These are phyloP conservation scores for Houttuynia cordata DNA, from an alignment of 164 flowering plant species.

Conservation along the genomic window DNA sequence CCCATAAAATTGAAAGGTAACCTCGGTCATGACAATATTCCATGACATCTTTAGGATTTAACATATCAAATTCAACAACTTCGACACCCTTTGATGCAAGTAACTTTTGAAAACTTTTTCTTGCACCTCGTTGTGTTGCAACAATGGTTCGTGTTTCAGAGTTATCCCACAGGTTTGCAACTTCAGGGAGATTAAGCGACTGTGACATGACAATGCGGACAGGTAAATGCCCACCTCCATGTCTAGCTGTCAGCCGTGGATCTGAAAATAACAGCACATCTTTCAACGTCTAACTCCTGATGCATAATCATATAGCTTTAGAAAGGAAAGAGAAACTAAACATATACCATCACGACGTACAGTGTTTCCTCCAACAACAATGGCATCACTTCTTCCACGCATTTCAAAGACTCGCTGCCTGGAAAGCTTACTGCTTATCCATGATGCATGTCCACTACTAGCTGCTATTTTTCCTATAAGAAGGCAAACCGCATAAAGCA, in stretches of 20 bases:
- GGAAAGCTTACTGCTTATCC: slow-evolving; percentile 88
- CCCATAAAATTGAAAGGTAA: slow-evolving; percentile 84
- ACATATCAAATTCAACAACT: slow-evolving; percentile 88
- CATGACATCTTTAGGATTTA: slow-evolving; percentile 78
- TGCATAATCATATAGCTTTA: neutral
- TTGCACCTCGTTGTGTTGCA: slow-evolving; percentile 90
- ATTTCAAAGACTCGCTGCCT: slow-evolving; percentile 70
- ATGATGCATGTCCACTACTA: slow-evolving; percentile 87
- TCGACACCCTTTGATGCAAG: slow-evolving; percentile 97
- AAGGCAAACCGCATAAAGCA: neutral
- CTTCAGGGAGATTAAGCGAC: slow-evolving; percentile 87
- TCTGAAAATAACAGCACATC: slow-evolving; percentile 28
- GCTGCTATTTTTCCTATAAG: slow-evolving; percentile 85
- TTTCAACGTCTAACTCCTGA: neutral
- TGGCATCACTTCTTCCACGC: slow-evolving; percentile 89
- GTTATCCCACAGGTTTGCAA: slow-evolving; percentile 81
- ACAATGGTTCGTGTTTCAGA: slow-evolving; percentile 82
- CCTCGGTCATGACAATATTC: slow-evolving; percentile 88
- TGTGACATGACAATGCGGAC: slow-evolving; percentile 78
- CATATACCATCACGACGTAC: slow-evolving; percentile 78
- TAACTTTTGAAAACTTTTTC: slow-evolving; percentile 67
- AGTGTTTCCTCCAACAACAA: slow-evolving; percentile 95
- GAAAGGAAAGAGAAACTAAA: neutral
- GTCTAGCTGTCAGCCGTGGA: slow-evolving; percentile 86
- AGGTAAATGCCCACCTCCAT: slow-evolving; percentile 88